phyloP scores from a whole-genome alignment of 192 early-diverging fungal genomes.

The Gamsiella multidivaricata region DNA sequence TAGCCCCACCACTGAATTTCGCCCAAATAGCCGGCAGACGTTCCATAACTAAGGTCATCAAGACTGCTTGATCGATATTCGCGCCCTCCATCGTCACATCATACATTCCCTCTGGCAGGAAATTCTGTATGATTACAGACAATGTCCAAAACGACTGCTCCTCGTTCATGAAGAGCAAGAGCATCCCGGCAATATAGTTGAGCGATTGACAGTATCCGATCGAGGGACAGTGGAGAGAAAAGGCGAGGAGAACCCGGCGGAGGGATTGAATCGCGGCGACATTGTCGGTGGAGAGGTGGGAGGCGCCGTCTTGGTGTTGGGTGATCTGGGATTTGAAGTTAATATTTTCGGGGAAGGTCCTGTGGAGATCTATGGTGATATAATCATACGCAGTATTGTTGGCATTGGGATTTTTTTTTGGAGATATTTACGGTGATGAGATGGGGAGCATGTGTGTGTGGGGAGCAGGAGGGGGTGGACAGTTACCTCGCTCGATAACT shows the following conservation, averaged over 20 bases:
- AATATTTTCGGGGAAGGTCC: conserved; percentile 83
- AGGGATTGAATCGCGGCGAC: conserved; percentile 66
- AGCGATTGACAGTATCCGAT: conserved; percentile 90
- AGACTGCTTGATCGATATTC: conserved; percentile 76
- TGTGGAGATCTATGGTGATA: conserved; percentile 70
- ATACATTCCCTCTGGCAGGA: conserved; percentile 81
- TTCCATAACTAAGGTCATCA: conserved; percentile 69
- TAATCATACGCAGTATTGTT: no score
- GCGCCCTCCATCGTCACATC: conserved; percentile 78
- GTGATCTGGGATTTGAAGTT: conserved; percentile 67
- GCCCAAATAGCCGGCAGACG: conserved; percentile 62
- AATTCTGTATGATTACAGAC: conserved; percentile 76
- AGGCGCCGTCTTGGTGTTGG: conserved; percentile 32
- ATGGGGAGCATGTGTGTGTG: not conserved
- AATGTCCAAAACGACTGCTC: conserved; percentile 86
- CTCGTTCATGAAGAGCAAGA: conserved; percentile 79
- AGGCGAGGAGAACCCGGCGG: conserved; percentile 75
- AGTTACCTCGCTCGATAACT: conserved; percentile 76
- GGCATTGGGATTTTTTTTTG: not conserved
- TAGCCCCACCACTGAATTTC: conserved; percentile 55
- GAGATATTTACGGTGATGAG: not conserved
- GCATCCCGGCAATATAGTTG: conserved; percentile 80
- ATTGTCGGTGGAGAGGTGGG: conserved; percentile 53
- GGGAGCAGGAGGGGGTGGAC: no score
- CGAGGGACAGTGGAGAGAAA: conserved; percentile 74